Evolutionary conservation across 1,284 basidiomycete species (phyloP), one percentile per base, ranked within the genome.

Genomic region (Malassezia obtusa): DNA sequence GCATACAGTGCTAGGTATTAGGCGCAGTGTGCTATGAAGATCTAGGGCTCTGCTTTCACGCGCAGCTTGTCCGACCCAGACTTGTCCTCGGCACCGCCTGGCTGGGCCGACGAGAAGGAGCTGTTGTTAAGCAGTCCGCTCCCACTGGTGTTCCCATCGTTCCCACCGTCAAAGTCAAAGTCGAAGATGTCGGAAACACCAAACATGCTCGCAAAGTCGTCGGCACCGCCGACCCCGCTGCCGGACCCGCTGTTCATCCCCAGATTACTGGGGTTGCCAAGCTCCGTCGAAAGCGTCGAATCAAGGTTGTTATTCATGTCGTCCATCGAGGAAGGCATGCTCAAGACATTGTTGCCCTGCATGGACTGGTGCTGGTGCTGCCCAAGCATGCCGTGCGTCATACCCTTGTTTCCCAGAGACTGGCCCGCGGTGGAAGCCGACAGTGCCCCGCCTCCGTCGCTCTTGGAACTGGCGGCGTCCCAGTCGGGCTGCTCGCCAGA

Each of bases 181-280:
- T 70, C 66, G 30, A 70, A 70, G 40, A 70, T 65, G 37, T 70
- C 65, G 32, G 62, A 66, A 62, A 63, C 63, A 14, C 62, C 61
- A 48, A 68, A 68, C 66, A 70, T 67, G 31, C 45, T 40, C 45
- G 59, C 59, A 22, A 67, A 66, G 45, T 70, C 67, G 33, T 70
- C 67, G 14, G 52, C 50, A 6, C 50, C 50, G 28, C 50, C 52
- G 12, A 45, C 32, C 9, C 52, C 51, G 11, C 54, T 43, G 2
- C 28, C 50, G 2, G 36, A 44, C 5, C 19, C 43, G 31, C 45
- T 49, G 11, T 33, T 46, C 12, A 31, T 49, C 7, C 45, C 33
- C 5, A 38, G n/a, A 4, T 22, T n/a, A 25, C 45, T 37, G 11
- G 22, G 45, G 41, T 35, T 45, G 31, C 24, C 30, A 3, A 39